Evolutionary conservation across 768 basidiomycete species (phyloP).

Genomic region (Omphalotus guepiniiformis): DNA sequence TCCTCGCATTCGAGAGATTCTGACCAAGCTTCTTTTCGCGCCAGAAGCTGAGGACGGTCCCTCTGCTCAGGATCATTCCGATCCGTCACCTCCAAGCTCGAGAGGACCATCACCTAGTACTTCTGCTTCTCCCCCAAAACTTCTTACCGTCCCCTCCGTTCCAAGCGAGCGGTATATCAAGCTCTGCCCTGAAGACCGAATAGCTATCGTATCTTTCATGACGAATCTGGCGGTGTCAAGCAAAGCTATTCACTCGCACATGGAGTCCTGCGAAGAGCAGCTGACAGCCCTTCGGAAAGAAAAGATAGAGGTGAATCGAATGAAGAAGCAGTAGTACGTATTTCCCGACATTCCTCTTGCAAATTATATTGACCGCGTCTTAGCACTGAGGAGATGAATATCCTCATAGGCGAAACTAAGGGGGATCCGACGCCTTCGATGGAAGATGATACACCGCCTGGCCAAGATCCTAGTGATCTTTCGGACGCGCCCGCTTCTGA

Average conservation of each 20-base stretch:
- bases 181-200: slow-evolving; percentile 73
- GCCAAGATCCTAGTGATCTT: slow-evolving; percentile 67
- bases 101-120: slow-evolving; percentile 43
- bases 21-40: slow-evolving; percentile 71
- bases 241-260: slow-evolving; percentile 80
- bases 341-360: slow-evolving; percentile 1
- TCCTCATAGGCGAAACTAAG: slow-evolving; percentile 55
- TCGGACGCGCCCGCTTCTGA: slow-evolving; percentile 68
- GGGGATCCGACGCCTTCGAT: slow-evolving; percentile 37
- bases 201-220: slow-evolving; percentile 84
- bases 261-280: slow-evolving; percentile 88
- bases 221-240: slow-evolving; percentile 88
- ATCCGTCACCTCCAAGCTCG: slow-evolving; percentile 43
- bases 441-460: slow-evolving; percentile 54
- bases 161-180: slow-evolving; percentile 70
- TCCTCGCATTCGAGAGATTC: slow-evolving; percentile 64
- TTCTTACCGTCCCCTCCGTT: slow-evolving; percentile 37
- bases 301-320: slow-evolving; percentile 90
- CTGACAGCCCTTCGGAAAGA: slow-evolving; percentile 92
- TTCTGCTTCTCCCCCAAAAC: slow-evolving; percentile 24
- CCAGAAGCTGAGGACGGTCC: slow-evolving; percentile 37
- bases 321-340: slow-evolving; percentile 84
- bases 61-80: slow-evolving; percentile 32
- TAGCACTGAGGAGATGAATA: slow-evolving; percentile 72
- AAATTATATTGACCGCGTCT: slow-evolving; percentile 9